phyloP scores from a whole-genome alignment of 805 yeast genomes.

The Candida maris region DNA sequence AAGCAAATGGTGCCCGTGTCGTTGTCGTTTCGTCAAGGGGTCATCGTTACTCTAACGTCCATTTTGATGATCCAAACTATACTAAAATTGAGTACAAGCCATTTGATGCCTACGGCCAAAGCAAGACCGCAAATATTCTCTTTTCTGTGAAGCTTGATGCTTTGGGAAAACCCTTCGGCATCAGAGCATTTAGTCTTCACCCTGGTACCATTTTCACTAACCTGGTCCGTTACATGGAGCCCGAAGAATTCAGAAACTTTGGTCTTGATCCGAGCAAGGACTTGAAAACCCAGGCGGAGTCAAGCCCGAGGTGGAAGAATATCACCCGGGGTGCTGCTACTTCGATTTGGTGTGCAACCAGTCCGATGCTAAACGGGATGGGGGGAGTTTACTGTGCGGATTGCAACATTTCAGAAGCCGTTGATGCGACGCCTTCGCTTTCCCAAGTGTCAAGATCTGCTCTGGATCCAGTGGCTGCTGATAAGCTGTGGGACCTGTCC shows the following conservation, averaged over 20 bases:
- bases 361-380: slow-evolving; percentile 3
- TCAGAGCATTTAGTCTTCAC: slow-evolving; percentile 5
- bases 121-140: slow-evolving; percentile 6
- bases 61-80: slow-evolving; percentile 4
- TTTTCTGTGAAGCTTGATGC: slow-evolving; percentile 5
- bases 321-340: slow-evolving; percentile 5
- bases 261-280: neutral
- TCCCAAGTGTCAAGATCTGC: too few species aligned
- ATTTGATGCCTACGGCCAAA: slow-evolving; percentile 5
- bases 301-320: neutral
- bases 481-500: too few species aligned
- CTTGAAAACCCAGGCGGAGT: neutral
- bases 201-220: slow-evolving; percentile 6
- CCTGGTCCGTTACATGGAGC: slow-evolving; percentile 3
- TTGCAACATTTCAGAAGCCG: too few species aligned
- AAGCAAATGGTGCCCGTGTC: slow-evolving; percentile 7
- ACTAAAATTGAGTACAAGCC: slow-evolving; percentile 1
- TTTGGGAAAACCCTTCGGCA: slow-evolving; percentile 4
- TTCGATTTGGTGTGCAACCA: slow-evolving; percentile 5
- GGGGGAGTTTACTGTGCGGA: slow-evolving; percentile 5
- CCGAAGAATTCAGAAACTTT: neutral
- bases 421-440: too few species aligned
- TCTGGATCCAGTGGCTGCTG: too few species aligned
- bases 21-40: slow-evolving; percentile 4
- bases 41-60: slow-evolving; percentile 2